A percentile compares a stretch with the other conserved stretches of the same genome.
Evolutionary conservation across 371 early-diverging fungal genomes (phyloP).

Genomic region (Mucor racemosus): DNA sequence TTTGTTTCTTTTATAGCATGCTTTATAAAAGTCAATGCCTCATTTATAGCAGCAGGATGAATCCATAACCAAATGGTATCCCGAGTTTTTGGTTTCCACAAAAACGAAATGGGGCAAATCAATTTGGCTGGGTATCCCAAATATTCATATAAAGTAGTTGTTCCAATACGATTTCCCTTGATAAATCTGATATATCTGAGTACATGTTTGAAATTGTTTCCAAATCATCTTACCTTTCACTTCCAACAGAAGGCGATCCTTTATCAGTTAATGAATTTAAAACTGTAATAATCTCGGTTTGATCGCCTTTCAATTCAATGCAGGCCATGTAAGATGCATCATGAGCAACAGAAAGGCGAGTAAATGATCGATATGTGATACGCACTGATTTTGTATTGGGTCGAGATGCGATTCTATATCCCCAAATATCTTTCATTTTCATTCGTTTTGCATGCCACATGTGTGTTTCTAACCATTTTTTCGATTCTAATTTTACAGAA

Average conservation of each 20-base stretch:
- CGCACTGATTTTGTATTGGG: slow-evolving; percentile 87
- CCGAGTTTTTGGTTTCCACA: slow-evolving; percentile 66
- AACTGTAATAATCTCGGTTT: slow-evolving; percentile 47
- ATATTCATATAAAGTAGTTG: slow-evolving; percentile 55
- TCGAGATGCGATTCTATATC: slow-evolving; percentile 76
- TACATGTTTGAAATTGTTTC: not conserved
- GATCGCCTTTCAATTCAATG: slow-evolving; percentile 71
- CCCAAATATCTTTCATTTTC: slow-evolving; percentile 93
- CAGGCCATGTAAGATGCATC: slow-evolving; percentile 85
- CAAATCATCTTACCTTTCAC: slow-evolving; percentile 53
- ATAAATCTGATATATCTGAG: slow-evolving; percentile 48
- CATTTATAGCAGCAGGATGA: slow-evolving; percentile 64
- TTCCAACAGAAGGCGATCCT: slow-evolving; percentile 60
- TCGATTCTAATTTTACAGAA: slow-evolving; percentile 42
- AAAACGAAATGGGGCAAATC: slow-evolving; percentile 66
- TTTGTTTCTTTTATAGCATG: slow-evolving; percentile 18
- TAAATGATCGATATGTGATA: slow-evolving; percentile 77
- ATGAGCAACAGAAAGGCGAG: slow-evolving; percentile 72
- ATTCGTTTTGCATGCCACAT: slow-evolving; percentile 97
- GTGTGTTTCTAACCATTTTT: slow-evolving; percentile 97
- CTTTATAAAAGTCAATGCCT: slow-evolving; percentile 26
- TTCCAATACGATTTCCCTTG: slow-evolving; percentile 66
- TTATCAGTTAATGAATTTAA: slow-evolving; percentile 69
- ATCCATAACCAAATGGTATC: slow-evolving; percentile 69
- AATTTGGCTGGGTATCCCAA: slow-evolving; percentile 60